A percentile compares a stretch with the other conserved stretches of the same genome.
Conservation (phyloP, 1,139 yeast species). For the Suhomyces maxii region DNA sequence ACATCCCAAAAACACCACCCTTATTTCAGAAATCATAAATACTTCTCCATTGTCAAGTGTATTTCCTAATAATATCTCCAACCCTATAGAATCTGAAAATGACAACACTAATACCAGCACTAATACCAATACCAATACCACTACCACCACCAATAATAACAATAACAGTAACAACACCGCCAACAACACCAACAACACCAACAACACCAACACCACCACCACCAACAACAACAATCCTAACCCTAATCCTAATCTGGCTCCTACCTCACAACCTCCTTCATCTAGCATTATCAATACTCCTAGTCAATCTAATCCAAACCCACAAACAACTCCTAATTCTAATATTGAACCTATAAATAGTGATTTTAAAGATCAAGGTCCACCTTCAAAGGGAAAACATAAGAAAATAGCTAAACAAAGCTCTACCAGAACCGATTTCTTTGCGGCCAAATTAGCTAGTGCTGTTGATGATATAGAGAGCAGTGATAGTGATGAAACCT, state of each 20-base stretch:
- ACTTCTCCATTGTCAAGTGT: constrained; percentile 33
- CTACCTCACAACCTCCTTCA: not conserved
- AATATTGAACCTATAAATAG: constrained; percentile 6
- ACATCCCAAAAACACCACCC: constrained; percentile 35
- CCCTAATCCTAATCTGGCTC: not conserved
- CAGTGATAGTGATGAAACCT: constrained; percentile 89
- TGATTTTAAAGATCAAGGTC: constrained; percentile 2
- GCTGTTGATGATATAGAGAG: constrained; percentile 90
- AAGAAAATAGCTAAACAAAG: constrained; percentile 19
- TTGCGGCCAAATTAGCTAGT: constrained; percentile 90
- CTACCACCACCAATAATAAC: not conserved
- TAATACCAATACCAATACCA: not conserved
- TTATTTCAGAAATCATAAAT: constrained; percentile 37
- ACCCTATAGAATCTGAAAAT: not conserved
- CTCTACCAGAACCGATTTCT: constrained; percentile 78
- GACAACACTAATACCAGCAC: not conserved
- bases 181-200: not conserved
- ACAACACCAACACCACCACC: not conserved
- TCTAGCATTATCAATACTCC: constrained; percentile 3
- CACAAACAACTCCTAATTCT: constrained; percentile 4
- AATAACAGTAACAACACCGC: not conserved
- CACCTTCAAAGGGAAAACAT: constrained; percentile 11
- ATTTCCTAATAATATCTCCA: constrained; percentile 24
- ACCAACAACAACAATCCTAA: not conserved
- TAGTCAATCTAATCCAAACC: not conserved